Evolutionary conservation across 257 asterid species (phyloP), one percentile per base, ranked within the genome.

Genomic region (Salvia rosmarinus): DNA sequence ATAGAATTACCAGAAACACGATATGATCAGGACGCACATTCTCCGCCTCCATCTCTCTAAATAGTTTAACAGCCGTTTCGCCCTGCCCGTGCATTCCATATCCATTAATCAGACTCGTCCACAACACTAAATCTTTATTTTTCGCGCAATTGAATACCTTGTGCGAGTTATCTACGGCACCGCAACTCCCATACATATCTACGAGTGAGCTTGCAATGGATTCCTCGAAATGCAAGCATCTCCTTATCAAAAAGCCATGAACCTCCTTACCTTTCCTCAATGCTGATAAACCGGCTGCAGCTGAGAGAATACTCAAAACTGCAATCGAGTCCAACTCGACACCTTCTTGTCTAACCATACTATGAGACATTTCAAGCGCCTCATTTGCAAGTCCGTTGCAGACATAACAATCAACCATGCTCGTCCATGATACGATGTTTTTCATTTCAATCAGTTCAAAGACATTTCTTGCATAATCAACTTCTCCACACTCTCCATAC

Each of bases 31-130:
- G 97, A 32, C 34, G 14, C 43, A 84, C 30, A 37, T 81, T 85
- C 59, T 77, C 84, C 9, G 60, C 64, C 83, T 81, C 85, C 96
- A 89, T 84, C 79, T 61, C 59, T 56, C 34, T 75, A 46, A 87
- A 86, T 57, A 88, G 67, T 69, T 80, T 60, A 46, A 86, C 58
- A 47, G 96, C 91, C 55, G 2, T 71, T 61, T 62, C 63, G 7
- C 96, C 96, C 43, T 73, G 77, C 21, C 98, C 98, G 44, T 94
- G 97, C 91, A 83, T 80, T 71, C 98, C 96, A 56, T 72, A 87
- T 40, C 96, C 94, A 42, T 82, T 80, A 32, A 94, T 87, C 91
- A 94, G 87, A 86, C 91, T 87, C 14, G 96, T 94, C 86, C 88
- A 87, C 37, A 85, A 30, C 68, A 85, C 81, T 39, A 83, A 68